These are phyloP conservation scores for Lantana camara DNA, from an alignment of 257 asterid species.

Conservation along the genomic window DNA sequence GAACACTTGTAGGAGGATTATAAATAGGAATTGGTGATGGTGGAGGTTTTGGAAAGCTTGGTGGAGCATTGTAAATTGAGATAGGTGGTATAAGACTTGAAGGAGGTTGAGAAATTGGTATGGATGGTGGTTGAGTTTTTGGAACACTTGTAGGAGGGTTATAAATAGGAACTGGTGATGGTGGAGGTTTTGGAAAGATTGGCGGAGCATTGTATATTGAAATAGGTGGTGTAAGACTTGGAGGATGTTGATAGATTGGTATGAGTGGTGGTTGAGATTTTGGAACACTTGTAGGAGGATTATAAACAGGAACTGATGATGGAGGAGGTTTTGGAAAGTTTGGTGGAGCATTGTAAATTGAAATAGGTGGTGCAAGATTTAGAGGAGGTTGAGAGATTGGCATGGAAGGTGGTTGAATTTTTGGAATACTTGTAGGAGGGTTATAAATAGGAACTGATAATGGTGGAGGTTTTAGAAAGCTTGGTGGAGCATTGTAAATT, in stretches of 20 bases:
- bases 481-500: too few species aligned
- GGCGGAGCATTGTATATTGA: neutral
- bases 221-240: neutral
- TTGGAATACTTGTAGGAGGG: neutral
- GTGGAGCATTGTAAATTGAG: neutral
- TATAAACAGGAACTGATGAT: neutral
- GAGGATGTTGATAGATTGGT: neutral
- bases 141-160: slow-evolving; percentile 5
- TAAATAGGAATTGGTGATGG: neutral
- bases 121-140: neutral
- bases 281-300: neutral
- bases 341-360: neutral
- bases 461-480: too few species aligned
- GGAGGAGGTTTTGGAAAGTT: neutral
- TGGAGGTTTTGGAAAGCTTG: neutral
- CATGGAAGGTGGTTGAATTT: too few species aligned
- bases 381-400: too few species aligned
- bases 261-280: neutral
- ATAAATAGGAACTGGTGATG: neutral
- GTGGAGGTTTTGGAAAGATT: neutral
- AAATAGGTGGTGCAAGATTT: neutral
- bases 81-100: neutral
- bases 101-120: neutral
- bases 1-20: neutral
- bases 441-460: neutral